Evolutionary conservation across 805 yeast genomes (phyloP).

Genomic region (Hanseniaspora lachancei): DNA sequence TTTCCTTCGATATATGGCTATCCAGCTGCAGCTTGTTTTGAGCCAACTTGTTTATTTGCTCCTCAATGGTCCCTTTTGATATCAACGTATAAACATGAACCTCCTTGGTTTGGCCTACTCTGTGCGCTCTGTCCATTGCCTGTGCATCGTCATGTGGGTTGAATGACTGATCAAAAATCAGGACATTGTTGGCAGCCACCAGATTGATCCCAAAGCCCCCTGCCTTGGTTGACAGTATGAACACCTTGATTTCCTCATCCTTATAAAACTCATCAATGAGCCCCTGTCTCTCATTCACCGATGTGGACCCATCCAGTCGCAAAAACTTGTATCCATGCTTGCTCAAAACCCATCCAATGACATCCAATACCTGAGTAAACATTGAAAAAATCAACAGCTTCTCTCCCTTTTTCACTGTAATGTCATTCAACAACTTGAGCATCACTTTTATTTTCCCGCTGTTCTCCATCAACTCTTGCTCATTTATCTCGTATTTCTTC

Average conservation of each 20-base stretch:
- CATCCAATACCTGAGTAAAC: slow-evolving; percentile 84
- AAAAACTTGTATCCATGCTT: slow-evolving; percentile 54
- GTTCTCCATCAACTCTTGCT: slow-evolving; percentile 41
- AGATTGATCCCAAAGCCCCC: slow-evolving; percentile 98
- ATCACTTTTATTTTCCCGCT: slow-evolving; percentile 66
- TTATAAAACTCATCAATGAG: slow-evolving; percentile 80
- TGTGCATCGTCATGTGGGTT: slow-evolving; percentile 98
- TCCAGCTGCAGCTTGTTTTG: slow-evolving; percentile 85
- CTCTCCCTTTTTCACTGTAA: slow-evolving; percentile 39
- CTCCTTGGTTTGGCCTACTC: slow-evolving; percentile 85
- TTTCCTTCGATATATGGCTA: slow-evolving; percentile 24
- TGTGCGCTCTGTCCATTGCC: slow-evolving; percentile 96
- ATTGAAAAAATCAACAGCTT: slow-evolving; percentile 77
- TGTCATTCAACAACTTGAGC: slow-evolving; percentile 41
- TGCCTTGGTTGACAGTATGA: slow-evolving; percentile 83
- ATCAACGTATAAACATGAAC: slow-evolving; percentile 70
- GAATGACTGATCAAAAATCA: slow-evolving; percentile 85
- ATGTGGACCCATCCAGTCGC: slow-evolving; percentile 84
- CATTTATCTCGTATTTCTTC: slow-evolving; percentile 38
- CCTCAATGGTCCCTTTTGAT: slow-evolving; percentile 68
- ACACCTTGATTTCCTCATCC: slow-evolving; percentile 69
- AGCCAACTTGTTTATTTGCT: slow-evolving; percentile 73
- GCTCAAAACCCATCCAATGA: slow-evolving; percentile 63
- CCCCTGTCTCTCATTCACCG: slow-evolving; percentile 86
- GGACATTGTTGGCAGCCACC: slow-evolving; percentile 86